Base-by-base conservation (phyloP, 2,329 filamentous ascomycete genomes). In the Fusarium circinatum region DNA sequence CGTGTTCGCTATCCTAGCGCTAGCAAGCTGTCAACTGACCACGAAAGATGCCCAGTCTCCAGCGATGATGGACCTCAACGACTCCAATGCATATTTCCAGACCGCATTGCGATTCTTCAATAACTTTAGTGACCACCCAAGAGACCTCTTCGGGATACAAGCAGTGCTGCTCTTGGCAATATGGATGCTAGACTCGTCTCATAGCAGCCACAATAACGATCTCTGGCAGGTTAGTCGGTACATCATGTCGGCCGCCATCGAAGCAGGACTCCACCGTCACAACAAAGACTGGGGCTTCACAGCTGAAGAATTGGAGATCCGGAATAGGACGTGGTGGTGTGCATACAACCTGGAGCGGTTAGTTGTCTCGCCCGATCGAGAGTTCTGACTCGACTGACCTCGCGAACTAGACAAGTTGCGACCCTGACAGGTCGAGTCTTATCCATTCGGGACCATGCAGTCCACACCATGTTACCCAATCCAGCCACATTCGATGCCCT, bases 311-410 rank as follows among this genome's bases (percentile, higher is more conserved):
- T 2, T 57, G 5, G 63, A 66, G 8, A 22, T 56, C 13, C 42
- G 61, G 17, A 66, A 65, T 20, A 7, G 60, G 14, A 57, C 60
- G 10, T 66, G 61, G 61, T 66, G 60, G 63, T 65, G 63, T 12
- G 49, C 48, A 11, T 65, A 65, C 9, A 66, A 57, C 4, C 26
- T 66, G 6, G 60, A 66, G 10, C 22, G 60, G 63, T 64, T 15
- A 38, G 56, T 42, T 14, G n/a, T 17, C 32, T 17, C 1, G 5
- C n/a, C 5, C 3, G 2, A 18, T n/a, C 8, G 12, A 12, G 26
- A 26, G 8, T 24, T 47, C 18, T 32, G 18, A 22, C 32, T 36
- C 30, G n/a, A 30, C 39, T 65, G 13, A 65, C n/a, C 6, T 15
- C 9, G 1, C 4, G 6, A 3, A 2, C 8, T n/a, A 65, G 60